Base-by-base conservation (phyloP, 208 protist species). In the Entamoeba invadens region DNA sequence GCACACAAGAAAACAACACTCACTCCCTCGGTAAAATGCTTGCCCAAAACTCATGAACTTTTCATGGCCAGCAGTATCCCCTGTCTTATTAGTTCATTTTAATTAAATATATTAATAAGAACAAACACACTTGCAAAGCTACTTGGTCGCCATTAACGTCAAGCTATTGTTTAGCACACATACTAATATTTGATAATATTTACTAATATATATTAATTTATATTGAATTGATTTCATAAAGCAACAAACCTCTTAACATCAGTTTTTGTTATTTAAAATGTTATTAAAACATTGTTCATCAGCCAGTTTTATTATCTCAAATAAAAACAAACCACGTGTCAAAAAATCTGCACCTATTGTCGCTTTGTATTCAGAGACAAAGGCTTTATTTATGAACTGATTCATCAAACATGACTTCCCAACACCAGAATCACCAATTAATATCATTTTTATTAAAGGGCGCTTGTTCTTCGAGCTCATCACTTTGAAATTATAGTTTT, bases 11-110 rank as follows among this genome's bases (percentile, higher is more conserved):
- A 99, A 93, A 97, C 98, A 98, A 93, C 95, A 97, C 94, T 99
- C 98, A 8, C 99, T 98, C 35, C 99, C 98, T 93, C 98, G 97
- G 96, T 99, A 99, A 95, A 99, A 99, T 92, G 98, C 98, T 87
- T 98, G 98, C 42, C 98, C 98, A 51, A 99, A 97, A 14, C 96
- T 97, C 95, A 99, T 98, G 95, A 99, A 99, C 31, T 98, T 97
- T 96, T 99, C 99, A 96, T 99, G 98, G 12, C 98, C 98, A 38
- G 97, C 97, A n/a, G n/a, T 50, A 96, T 12, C 25, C 8, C 25
- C 8, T 87, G 8, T 42, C 31, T 57, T 8, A 87, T 87, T 16
- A 42, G 21, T 42, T 87, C 25, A 87, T 42, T 8, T 2, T n/a
- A 87, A 87, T 87, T n/a, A 31, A 87, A 87, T 57, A 25, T 57